Evolutionary conservation across 1,284 basidiomycete genomes (phyloP).

Genomic region (Mrakiaceae sp.): DNA sequence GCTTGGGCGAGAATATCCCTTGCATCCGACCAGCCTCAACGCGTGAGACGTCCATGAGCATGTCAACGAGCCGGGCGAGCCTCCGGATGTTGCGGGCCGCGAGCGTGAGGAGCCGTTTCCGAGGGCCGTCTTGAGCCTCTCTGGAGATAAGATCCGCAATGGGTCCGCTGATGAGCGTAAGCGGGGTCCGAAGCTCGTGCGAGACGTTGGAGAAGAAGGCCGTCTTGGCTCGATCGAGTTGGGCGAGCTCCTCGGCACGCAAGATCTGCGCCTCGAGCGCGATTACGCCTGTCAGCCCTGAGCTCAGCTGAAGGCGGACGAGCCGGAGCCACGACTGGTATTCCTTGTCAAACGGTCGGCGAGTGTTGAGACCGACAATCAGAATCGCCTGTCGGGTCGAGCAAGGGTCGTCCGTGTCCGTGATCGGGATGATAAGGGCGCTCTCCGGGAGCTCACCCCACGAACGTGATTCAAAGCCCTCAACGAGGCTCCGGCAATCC

Average conservation of each 20-base stretch:
- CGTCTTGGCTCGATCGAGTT: conserved; percentile 34
- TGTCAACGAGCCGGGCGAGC: conserved; percentile 31
- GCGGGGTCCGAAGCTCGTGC: conserved; percentile 36
- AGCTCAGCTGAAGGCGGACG: conserved; percentile 26
- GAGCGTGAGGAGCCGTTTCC: conserved; percentile 21
- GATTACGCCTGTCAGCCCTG: conserved; percentile 27
- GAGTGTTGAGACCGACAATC: conserved; percentile 34
- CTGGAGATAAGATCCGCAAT: conserved; percentile 27
- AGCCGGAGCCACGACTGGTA: conserved; percentile 24
- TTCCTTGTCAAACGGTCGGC: conserved; percentile 31
- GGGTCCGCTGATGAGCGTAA: conserved; percentile 32
- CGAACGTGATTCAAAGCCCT: conserved; percentile 27
- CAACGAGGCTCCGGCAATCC: conserved; percentile 27
- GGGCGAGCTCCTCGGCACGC: conserved; percentile 34
- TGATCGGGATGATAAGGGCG: conserved; percentile 35
- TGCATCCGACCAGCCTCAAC: conserved; percentile 32
- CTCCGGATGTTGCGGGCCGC: conserved; percentile 30
- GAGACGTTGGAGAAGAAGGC: conserved; percentile 29
- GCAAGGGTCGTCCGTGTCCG: conserved; percentile 22
- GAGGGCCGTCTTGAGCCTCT: background rate
- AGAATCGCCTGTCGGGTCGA: conserved; percentile 23
- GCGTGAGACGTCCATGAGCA: conserved; percentile 31
- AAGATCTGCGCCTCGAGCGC: conserved; percentile 31
- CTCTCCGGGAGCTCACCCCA: conserved; percentile 32
- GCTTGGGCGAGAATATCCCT: conserved; percentile 32